Conservation (phyloP, 768 basidiomycete species). For the Rhodotorula sphaerocarpa region DNA sequence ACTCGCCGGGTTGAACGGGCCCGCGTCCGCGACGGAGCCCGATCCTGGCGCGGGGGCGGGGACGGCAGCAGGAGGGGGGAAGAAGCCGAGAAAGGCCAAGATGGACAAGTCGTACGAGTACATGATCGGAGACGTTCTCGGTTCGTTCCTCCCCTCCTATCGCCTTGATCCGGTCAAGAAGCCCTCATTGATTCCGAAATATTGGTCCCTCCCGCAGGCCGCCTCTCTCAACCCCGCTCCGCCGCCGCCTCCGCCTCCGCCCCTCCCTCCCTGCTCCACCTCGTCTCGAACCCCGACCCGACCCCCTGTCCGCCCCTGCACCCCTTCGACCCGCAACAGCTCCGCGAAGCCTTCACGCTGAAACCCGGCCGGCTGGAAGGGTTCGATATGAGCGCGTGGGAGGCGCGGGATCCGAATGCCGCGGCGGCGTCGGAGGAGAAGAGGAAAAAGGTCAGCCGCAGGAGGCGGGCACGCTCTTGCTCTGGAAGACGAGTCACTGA, state of each 20-base stretch:
- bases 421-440: neutral
- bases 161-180: too few relatives aligned
- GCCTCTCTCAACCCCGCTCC: neutral
- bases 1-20: neutral
- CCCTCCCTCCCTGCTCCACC: constrained; percentile 27
- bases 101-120: constrained; percentile 38
- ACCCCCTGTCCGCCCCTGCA: constrained; percentile 19
- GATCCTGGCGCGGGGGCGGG: neutral
- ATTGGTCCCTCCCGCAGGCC: neutral
- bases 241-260: neutral
- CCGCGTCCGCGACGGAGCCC: neutral
- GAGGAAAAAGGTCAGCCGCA: neutral
- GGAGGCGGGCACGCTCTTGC: neutral
- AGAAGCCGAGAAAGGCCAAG: constrained; percentile 20
- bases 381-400: constrained; percentile 31
- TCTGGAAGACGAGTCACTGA: too few relatives aligned
- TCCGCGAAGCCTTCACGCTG: constrained; percentile 35
- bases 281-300: constrained; percentile 38
- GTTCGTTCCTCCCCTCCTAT: constrained; percentile 17
- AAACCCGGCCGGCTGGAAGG: constrained; percentile 31
- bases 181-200: too few relatives aligned
- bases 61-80: neutral
- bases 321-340: constrained; percentile 21
- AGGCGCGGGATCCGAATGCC: constrained; percentile 1
- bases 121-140: constrained; percentile 36